These are phyloP conservation scores for Paulownia fortunei DNA, from an alignment of 257 asterid genomes.

Conservation along the genomic window DNA sequence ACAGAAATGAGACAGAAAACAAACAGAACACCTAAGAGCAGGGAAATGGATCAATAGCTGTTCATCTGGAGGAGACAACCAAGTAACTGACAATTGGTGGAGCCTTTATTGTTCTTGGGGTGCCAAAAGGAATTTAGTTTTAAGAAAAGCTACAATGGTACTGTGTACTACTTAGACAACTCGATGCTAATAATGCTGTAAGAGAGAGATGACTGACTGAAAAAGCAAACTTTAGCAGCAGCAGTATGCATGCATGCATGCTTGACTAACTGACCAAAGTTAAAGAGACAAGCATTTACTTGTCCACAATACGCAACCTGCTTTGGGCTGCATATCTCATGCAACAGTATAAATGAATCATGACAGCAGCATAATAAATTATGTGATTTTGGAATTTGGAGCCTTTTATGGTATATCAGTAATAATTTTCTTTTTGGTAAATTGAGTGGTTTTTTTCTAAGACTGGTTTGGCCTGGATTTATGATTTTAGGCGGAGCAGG, in stretches of 20 bases:
- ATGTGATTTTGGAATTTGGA: too few species aligned
- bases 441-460: too few species aligned
- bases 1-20: neutral
- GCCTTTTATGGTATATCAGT: too few species aligned
- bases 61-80: neutral
- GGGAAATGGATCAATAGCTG: neutral
- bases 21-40: neutral
- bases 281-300: neutral
- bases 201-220: neutral
- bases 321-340: neutral
- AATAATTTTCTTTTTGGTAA: too few species aligned
- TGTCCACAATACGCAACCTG: neutral
- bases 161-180: slow-evolving; percentile 1
- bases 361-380: too few species aligned
- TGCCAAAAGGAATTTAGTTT: slow-evolving; percentile 23
- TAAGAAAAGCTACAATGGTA: slow-evolving; percentile 5
- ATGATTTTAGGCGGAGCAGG: too few species aligned
- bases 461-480: too few species aligned
- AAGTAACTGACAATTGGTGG: neutral
- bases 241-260: slow-evolving; percentile 20
- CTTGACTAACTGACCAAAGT: neutral
- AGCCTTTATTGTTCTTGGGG: slow-evolving; percentile 3
- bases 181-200: neutral
- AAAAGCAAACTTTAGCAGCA: slow-evolving; percentile 6
- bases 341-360: neutral